phyloP scores from a whole-genome alignment of 176 grass and related monocot species.

The Neostapfia colusana region DNA sequence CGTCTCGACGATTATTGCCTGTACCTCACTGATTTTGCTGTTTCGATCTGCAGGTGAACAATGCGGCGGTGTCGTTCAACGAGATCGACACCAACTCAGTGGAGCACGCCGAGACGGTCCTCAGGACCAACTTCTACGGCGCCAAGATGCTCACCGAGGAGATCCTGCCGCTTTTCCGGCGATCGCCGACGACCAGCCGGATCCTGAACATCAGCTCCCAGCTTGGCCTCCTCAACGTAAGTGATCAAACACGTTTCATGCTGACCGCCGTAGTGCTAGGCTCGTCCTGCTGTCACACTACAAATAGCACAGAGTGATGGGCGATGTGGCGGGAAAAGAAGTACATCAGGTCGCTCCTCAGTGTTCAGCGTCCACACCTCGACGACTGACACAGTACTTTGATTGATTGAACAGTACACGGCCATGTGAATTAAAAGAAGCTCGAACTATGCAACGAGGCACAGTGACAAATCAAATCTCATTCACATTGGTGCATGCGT shows the following conservation, averaged over 20 bases:
- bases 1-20: not conserved
- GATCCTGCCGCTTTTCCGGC: constrained; percentile 74
- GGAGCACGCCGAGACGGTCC: constrained; percentile 77
- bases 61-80: constrained; percentile 89
- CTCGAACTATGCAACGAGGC: too few relatives aligned
- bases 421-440: too few relatives aligned
- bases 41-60: constrained; percentile 63
- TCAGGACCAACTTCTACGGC: constrained; percentile 80
- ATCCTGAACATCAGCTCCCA: constrained; percentile 92
- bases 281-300: too few relatives aligned
- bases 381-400: not conserved
- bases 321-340: too few relatives aligned
- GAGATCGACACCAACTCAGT: constrained; percentile 79
- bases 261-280: not conserved
- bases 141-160: constrained; percentile 70
- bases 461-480: not conserved
- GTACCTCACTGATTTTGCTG: not conserved
- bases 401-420: too few relatives aligned
- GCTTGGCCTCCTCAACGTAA: constrained; percentile 90
- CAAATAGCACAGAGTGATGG: too few relatives aligned
- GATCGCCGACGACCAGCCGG: constrained; percentile 48
- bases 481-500: not conserved
- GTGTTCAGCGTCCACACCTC: not conserved
- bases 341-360: not conserved
- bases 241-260: not conserved